Evolutionary conservation across 805 yeast species (phyloP).

Genomic region (Pichia manshurica): DNA sequence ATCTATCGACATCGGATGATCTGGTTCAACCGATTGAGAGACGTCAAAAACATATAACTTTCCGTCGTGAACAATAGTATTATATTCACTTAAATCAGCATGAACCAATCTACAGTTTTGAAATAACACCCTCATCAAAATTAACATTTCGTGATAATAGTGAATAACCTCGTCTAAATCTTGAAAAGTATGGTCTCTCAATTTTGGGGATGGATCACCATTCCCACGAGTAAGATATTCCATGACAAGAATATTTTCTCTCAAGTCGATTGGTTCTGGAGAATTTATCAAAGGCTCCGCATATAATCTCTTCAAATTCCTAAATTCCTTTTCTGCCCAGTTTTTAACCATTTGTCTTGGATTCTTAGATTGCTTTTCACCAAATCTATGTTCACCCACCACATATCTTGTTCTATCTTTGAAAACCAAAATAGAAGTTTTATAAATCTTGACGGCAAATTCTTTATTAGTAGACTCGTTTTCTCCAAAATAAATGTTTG

Average conservation of each 20-base stretch:
- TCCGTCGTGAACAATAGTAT: conserved; percentile 76
- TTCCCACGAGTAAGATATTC: conserved; percentile 73
- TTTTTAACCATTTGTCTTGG: conserved; percentile 96
- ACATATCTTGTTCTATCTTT: conserved; percentile 95
- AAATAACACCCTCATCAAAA: conserved; percentile 81
- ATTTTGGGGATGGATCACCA: conserved; percentile 87
- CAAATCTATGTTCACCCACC: conserved; percentile 91
- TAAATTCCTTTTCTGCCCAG: conserved; percentile 98
- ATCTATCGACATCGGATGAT: conserved; percentile 94
- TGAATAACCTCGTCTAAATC: conserved; percentile 59
- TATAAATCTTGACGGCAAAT: conserved; percentile 88
- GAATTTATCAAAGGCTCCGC: conserved; percentile 72
- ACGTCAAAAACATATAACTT: conserved; percentile 88
- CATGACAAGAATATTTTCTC: conserved; percentile 91
- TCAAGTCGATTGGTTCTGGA: conserved; percentile 86
- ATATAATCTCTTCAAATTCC: conserved; percentile 81
- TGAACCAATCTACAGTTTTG: conserved; percentile 88
- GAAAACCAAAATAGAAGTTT: conserved; percentile 94
- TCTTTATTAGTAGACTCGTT: conserved; percentile 44
- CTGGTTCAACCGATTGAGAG: conserved; percentile 96
- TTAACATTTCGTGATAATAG: conserved; percentile 71
- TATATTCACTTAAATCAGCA: conserved; percentile 95
- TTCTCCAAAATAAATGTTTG: conserved; percentile 89
- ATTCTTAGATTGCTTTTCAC: conserved; percentile 77
- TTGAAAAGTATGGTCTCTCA: conserved; percentile 75